Percentiles rank a stretch among this genome's conserved stretches.
phyloP scores from a whole-genome alignment of 805 yeast species.

The Candida sithepensis region DNA sequence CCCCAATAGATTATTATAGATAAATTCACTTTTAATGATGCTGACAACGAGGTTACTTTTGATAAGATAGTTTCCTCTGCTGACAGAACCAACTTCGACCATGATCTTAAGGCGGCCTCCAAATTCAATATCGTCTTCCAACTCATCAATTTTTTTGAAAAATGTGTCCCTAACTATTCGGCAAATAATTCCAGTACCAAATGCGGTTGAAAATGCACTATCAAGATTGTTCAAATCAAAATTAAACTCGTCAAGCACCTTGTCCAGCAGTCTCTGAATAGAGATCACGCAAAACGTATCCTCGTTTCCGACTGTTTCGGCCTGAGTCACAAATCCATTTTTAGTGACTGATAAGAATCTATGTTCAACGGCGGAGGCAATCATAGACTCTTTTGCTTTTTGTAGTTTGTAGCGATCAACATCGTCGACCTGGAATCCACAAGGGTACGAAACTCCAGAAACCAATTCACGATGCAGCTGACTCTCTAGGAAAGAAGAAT shows the following conservation, averaged over 20 bases:
- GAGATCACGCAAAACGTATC: slow-evolving; percentile 45
- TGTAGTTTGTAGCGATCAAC: slow-evolving; percentile 25
- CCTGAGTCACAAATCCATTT: slow-evolving; percentile 45
- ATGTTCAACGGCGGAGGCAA: slow-evolving; percentile 41
- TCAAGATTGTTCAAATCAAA: not conserved
- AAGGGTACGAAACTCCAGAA: slow-evolving; percentile 48
- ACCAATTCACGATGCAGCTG: slow-evolving; percentile 48
- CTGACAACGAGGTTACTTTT: slow-evolving; percentile 4
- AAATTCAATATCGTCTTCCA: slow-evolving; percentile 4
- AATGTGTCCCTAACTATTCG: slow-evolving; percentile 3
- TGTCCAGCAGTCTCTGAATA: slow-evolving; percentile 13
- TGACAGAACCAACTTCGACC: slow-evolving; percentile 21
- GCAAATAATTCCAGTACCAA: not conserved
- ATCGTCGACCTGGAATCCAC: slow-evolving; percentile 36
- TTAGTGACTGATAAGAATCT: slow-evolving; percentile 46
- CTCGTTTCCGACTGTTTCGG: slow-evolving; percentile 46
- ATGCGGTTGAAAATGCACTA: not conserved
- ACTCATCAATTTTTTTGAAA: not conserved
- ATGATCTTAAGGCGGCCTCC: slow-evolving; percentile 25
- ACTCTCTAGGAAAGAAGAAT: slow-evolving; percentile 42
- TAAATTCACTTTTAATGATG: slow-evolving; percentile 17
- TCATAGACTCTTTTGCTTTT: slow-evolving; percentile 43
- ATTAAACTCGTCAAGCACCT: not conserved
- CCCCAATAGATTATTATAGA: slow-evolving; percentile 30
- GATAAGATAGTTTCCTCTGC: slow-evolving; percentile 2